Conservation (phyloP, 1,139 yeast species). For the Hansenula lynferdii region DNA sequence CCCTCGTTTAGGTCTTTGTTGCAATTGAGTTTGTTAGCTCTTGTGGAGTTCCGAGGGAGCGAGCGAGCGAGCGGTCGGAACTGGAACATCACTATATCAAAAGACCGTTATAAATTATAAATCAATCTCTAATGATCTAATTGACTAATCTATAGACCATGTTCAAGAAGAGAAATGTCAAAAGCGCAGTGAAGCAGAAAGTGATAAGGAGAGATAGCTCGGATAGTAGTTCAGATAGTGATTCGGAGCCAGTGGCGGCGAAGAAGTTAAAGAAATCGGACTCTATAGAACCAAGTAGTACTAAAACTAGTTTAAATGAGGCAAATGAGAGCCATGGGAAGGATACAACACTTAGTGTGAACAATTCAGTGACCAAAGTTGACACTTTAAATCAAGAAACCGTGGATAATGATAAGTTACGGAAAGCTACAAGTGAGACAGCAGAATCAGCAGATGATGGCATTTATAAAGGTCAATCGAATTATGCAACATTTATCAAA, state of each 20-base stretch:
- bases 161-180: conserved; percentile 26
- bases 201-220: conserved; percentile 4
- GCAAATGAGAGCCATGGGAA: not conserved
- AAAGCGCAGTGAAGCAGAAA: conserved; percentile 6
- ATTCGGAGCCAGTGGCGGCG: conserved; percentile 4
- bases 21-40: too few relatives aligned
- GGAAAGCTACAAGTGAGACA: conserved; percentile 5
- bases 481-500: conserved; percentile 23
- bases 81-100: too few relatives aligned
- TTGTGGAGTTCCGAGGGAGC: too few relatives aligned
- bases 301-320: not conserved
- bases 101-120: too few relatives aligned
- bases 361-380: conserved; percentile 30
- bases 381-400: conserved; percentile 31
- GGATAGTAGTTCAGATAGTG: conserved; percentile 5
- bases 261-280: conserved; percentile 6
- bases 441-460: conserved; percentile 18
- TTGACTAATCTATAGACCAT: too few relatives aligned
- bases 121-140: too few relatives aligned
- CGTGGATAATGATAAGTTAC: conserved; percentile 16
- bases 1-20: too few relatives aligned
- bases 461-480: conserved; percentile 30
- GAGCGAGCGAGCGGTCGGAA: too few relatives aligned
- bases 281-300: conserved; percentile 2
- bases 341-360: conserved; percentile 9